These are phyloP conservation scores for Aspergillus wentii DNA, from an alignment of 495 filamentous ascomycete species.

Conservation along the genomic window DNA sequence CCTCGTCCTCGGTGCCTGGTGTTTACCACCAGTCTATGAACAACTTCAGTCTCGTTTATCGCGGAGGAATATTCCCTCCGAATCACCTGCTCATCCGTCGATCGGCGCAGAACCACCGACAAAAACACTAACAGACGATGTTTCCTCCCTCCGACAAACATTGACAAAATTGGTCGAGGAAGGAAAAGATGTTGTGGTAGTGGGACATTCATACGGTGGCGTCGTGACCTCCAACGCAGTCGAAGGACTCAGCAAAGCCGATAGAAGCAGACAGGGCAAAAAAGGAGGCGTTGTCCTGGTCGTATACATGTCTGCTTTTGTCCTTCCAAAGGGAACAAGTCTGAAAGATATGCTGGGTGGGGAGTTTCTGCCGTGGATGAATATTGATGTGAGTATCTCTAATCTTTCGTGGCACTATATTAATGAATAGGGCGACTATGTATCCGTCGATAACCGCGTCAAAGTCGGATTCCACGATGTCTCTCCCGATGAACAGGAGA, in stretches of 20 bases:
- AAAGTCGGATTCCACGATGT: conserved; percentile 19
- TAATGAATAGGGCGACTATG: conserved; percentile 20
- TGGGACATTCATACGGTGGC: conserved; percentile 49
- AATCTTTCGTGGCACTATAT: conserved; percentile 1
- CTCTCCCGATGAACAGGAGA: conserved; percentile 10
- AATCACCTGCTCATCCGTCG: conserved; percentile 37
- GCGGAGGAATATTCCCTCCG: conserved; percentile 24
- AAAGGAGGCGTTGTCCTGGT: conserved; percentile 34
- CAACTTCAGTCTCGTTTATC: conserved; percentile 26
- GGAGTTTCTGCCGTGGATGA: conserved; percentile 20
- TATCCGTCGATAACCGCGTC: conserved; percentile 10
- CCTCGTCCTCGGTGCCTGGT: conserved; percentile 45
- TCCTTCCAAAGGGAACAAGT: conserved; percentile 21
- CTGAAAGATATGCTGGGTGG: conserved; percentile 23
- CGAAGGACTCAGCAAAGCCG: conserved; percentile 29
- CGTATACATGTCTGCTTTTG: conserved; percentile 36
- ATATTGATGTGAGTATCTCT: conserved; percentile 17
- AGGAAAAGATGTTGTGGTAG: conserved; percentile 41
- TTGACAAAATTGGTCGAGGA: conserved; percentile 24
- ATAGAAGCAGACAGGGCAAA: conserved; percentile 24
- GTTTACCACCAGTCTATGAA: conserved; percentile 28
- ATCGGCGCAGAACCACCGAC: conserved; percentile 33
- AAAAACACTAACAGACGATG: conserved; percentile 20
- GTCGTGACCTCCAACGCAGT: conserved; percentile 38
- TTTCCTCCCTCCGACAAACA: conserved; percentile 16